These are phyloP conservation scores for Candida alai DNA, from an alignment of 805 yeast species.

Conservation along the genomic window DNA sequence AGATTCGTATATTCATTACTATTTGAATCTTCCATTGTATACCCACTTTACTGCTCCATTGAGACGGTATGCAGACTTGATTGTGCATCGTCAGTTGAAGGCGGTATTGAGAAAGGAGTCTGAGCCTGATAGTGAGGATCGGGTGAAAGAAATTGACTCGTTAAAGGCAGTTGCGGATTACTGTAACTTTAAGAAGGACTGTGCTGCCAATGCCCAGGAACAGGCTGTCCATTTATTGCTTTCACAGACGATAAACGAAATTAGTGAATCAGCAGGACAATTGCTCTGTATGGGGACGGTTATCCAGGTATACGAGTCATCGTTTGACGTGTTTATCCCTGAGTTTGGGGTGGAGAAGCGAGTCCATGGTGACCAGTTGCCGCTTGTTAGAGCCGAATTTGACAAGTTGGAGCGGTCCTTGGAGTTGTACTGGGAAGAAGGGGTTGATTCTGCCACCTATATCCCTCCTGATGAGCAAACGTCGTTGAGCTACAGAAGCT, in stretches of 20 bases:
- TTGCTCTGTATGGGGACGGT: conserved; percentile 81
- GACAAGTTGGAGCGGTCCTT: conserved; percentile 62
- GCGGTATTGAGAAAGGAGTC: conserved; percentile 44
- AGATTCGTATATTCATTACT: conserved; percentile 73
- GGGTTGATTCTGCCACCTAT: conserved; percentile 87
- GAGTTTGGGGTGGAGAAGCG: conserved; percentile 94
- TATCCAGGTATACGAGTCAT: conserved; percentile 89
- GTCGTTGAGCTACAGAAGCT: conserved; percentile 68
- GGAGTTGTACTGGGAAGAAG: conserved; percentile 89
- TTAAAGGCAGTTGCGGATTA: conserved; percentile 83
- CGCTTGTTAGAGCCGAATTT: conserved; percentile 88
- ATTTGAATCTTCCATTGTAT: conserved; percentile 77
- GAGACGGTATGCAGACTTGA: conserved; percentile 85
- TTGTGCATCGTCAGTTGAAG: conserved; percentile 90
- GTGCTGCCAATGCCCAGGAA: conserved; percentile 89
- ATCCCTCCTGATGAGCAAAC: conserved; percentile 87
- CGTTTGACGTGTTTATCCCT: conserved; percentile 89
- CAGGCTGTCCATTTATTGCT: conserved; percentile 86
- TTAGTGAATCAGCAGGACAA: conserved; percentile 73
- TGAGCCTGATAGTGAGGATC: conserved; percentile 25
- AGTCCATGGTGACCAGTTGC: conserved; percentile 96
- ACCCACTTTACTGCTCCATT: conserved; percentile 94
- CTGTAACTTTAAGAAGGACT: conserved; percentile 93
- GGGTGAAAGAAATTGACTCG: conserved; percentile 50
- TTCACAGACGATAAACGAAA: conserved; percentile 77